phyloP scores from a whole-genome alignment of 176 grass and related monocot species.

The Musa troglodytarum region DNA sequence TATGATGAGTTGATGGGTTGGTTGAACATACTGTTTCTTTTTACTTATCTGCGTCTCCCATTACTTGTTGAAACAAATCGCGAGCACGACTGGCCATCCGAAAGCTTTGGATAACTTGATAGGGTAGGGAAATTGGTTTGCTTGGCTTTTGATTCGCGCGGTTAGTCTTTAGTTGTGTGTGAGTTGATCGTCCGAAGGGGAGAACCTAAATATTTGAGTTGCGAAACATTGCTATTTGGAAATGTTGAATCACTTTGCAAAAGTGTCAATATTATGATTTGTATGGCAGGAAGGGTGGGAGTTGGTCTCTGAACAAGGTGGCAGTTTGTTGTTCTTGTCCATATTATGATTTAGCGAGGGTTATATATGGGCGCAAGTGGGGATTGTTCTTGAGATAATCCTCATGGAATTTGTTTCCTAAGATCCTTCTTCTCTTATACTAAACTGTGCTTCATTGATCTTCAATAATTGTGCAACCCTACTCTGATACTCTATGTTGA shows the following conservation, averaged over 20 bases:
- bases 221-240: no score
- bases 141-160: not conserved
- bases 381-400: not conserved
- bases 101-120: not conserved
- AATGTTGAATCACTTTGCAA: no score
- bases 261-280: no score
- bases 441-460: not conserved
- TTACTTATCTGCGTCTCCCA: not conserved
- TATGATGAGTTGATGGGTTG: not conserved
- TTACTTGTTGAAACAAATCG: not conserved
- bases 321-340: no score
- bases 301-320: no score
- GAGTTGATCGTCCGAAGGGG: not conserved
- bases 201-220: not conserved
- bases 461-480: not conserved
- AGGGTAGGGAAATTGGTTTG: not conserved
- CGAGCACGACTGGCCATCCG: not conserved
- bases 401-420: not conserved
- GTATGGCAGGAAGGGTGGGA: no score
- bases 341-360: no score
- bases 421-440: not conserved
- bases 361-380: no score
- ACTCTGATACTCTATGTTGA: not conserved
- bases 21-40: not conserved
- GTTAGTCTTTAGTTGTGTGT: no score